Percentiles rank a stretch among this genome's conserved stretches.
Evolutionary conservation across 768 basidiomycete genomes (phyloP).

Genomic region (Tulasnella sp.): DNA sequence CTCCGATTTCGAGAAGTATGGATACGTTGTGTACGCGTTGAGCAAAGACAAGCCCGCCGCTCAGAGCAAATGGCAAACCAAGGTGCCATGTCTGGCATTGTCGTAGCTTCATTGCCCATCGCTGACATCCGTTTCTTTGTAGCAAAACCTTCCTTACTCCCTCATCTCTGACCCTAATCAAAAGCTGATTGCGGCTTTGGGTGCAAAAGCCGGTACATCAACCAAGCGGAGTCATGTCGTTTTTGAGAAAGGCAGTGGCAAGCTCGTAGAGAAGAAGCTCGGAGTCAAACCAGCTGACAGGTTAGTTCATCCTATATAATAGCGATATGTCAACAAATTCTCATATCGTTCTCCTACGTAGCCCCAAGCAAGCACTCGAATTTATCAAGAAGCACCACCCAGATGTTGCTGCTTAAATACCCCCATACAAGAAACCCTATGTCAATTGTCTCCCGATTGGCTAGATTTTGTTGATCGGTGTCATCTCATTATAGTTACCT

Average conservation of each 20-base stretch:
- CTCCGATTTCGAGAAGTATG: conserved; percentile 52
- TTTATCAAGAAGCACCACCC: conserved; percentile 42
- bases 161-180: conserved; percentile 84
- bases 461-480: no score
- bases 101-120: background rate
- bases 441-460: no score
- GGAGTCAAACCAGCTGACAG: conserved; percentile 83
- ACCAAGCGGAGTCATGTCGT: conserved; percentile 90
- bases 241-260: conserved; percentile 74
- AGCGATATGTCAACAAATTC: background rate
- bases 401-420: background rate
- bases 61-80: conserved; percentile 75
- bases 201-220: conserved; percentile 49
- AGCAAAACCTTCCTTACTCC: conserved; percentile 78
- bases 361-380: conserved; percentile 51
- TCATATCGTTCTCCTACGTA: conserved; percentile 23
- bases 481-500: no score
- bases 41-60: conserved; percentile 64
- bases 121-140: conserved; percentile 15
- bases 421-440: no score
- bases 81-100: conserved; percentile 35
- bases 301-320: conserved; percentile 28
- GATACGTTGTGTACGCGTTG: conserved; percentile 72
- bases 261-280: conserved; percentile 68
- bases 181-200: conserved; percentile 62